Percentiles rank a stretch among this genome's conserved stretches.
Conservation (phyloP, 192 early-diverging fungal genomes). For the Podila horticola region DNA sequence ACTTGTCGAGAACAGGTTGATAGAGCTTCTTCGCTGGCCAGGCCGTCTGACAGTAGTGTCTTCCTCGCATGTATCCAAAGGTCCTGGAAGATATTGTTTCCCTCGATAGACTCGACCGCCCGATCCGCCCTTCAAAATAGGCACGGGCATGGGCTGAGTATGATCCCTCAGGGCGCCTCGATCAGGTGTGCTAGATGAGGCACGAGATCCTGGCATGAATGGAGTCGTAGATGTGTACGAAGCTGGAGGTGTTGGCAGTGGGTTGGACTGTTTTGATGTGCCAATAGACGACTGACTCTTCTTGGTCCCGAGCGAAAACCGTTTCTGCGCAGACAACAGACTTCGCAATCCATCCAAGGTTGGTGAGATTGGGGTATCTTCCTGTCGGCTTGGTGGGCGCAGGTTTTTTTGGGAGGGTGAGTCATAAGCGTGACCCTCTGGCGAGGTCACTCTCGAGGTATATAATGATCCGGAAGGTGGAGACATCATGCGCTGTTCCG, state of each 20-base stretch:
- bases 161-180: background rate
- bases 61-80: constrained; percentile 21
- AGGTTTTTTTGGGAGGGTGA: background rate
- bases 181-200: constrained; percentile 24
- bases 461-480: background rate
- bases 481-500: constrained; percentile 9
- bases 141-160: constrained; percentile 17
- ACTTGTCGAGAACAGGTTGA: constrained; percentile 35
- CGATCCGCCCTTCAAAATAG: constrained; percentile 16
- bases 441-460: constrained; percentile 15
- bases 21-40: constrained; percentile 19
- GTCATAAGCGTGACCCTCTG: constrained; percentile 5
- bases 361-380: constrained; percentile 25
- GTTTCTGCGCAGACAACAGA: constrained; percentile 18
- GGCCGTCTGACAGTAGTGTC: constrained; percentile 3
- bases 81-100: constrained; percentile 19
- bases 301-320: constrained; percentile 34
- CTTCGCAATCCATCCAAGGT: constrained; percentile 29
- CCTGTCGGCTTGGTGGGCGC: constrained; percentile 35
- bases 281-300: constrained; percentile 4
- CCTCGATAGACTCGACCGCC: constrained; percentile 24
- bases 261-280: background rate
- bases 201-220: background rate
- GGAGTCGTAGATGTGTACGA: constrained; percentile 20
- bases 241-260: constrained; percentile 32